These are phyloP conservation scores for Suillus luteus DNA, from an alignment of 768 basidiomycete genomes.

Conservation along the genomic window DNA sequence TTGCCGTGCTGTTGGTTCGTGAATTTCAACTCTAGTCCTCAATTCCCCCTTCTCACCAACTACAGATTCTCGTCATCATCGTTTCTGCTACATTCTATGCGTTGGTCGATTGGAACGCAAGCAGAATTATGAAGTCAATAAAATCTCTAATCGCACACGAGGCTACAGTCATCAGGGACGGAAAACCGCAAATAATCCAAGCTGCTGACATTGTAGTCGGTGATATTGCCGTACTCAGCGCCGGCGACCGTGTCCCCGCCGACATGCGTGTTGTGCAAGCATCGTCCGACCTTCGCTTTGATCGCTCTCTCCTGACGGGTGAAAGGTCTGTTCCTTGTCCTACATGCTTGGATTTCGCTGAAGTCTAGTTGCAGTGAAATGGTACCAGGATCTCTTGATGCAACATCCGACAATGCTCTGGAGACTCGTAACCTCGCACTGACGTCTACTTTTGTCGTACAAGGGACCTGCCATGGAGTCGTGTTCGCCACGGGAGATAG, in stretches of 20 bases:
- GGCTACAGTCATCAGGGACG: slow-evolving; percentile 49
- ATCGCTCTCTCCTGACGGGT: slow-evolving; percentile 66
- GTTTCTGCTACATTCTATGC: slow-evolving; percentile 40
- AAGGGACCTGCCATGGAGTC: slow-evolving; percentile 51
- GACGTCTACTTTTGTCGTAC: slow-evolving; percentile 33
- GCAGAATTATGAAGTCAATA: slow-evolving; percentile 46
- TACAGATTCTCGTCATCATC: slow-evolving; percentile 58
- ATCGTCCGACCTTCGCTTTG: slow-evolving; percentile 59
- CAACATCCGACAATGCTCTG: slow-evolving; percentile 42
- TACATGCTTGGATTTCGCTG: slow-evolving; percentile 20
- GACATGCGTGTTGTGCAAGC: slow-evolving; percentile 65
- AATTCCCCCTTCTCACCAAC: slow-evolving; percentile 49
- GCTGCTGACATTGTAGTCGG: slow-evolving; percentile 68
- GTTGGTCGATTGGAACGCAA: slow-evolving; percentile 29
- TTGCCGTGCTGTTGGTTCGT: slow-evolving; percentile 24
- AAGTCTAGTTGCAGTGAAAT: slow-evolving; percentile 21
- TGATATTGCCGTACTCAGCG: slow-evolving; percentile 60
- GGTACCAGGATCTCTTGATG: slow-evolving; percentile 39
- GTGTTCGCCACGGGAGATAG: slow-evolving; percentile 51
- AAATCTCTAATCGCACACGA: slow-evolving; percentile 40
- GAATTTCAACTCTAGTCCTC: background rate
- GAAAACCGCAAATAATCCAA: slow-evolving; percentile 45
- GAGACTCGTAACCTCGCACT: slow-evolving; percentile 58
- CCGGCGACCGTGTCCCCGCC: slow-evolving; percentile 73
- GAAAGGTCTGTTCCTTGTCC: slow-evolving; percentile 46